Percentiles rank a stretch among this genome's conserved stretches.
These are phyloP conservation scores for Artemisia tridentata DNA, from an alignment of 129 eudicot genomes.

Conservation along the genomic window DNA sequence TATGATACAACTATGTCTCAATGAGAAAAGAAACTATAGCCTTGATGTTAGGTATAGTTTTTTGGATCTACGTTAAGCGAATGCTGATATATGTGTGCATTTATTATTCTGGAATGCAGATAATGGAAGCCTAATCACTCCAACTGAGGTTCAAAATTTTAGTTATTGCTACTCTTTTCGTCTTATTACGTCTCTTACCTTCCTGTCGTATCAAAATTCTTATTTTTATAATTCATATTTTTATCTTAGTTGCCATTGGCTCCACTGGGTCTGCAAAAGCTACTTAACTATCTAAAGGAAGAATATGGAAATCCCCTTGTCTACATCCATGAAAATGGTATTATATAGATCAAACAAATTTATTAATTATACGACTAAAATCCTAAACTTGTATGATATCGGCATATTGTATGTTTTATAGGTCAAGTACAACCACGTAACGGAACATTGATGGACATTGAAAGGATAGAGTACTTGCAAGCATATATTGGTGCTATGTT, in stretches of 20 bases:
- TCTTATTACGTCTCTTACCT: too few relatives aligned
- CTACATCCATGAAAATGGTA: constrained; percentile 90
- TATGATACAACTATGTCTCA: background rate
- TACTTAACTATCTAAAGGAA: constrained; percentile 60
- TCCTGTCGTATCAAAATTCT: too few relatives aligned
- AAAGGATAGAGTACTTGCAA: constrained; percentile 59
- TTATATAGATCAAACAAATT: too few relatives aligned
- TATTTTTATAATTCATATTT: too few relatives aligned
- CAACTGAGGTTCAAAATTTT: background rate
- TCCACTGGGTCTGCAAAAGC: constrained; percentile 45
- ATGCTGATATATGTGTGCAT: background rate
- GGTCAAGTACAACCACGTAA: constrained; percentile 46
- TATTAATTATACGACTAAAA: too few relatives aligned
- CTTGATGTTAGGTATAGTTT: background rate
- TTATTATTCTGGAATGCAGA: constrained; percentile 19
- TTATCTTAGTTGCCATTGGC: constrained; percentile 27
- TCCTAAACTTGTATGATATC: background rate
- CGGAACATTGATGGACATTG: constrained; percentile 49
- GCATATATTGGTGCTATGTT: constrained; percentile 60
- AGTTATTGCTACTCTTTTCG: too few relatives aligned
- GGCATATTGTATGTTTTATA: constrained; percentile 16
- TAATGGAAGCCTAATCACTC: constrained; percentile 6
- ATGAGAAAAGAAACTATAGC: too few relatives aligned
- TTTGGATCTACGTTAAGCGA: background rate
- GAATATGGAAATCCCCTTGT: constrained; percentile 67